Evolutionary conservation across 2,329 filamentous ascomycete genomes (phyloP).

Genomic region (Clarireedia homoeocarpa): DNA sequence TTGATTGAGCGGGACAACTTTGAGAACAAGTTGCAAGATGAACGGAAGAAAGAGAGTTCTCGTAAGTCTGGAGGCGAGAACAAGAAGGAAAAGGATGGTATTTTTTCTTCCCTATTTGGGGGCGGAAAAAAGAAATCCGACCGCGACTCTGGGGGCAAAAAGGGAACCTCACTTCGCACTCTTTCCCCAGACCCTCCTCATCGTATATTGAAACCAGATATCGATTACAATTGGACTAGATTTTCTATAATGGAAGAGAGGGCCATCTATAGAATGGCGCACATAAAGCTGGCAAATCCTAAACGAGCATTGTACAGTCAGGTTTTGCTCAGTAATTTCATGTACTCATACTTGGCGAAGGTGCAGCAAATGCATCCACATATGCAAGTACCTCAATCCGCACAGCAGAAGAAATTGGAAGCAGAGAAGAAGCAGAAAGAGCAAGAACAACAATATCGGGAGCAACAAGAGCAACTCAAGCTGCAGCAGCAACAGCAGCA

Average conservation of each 20-base stretch:
- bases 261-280: conserved; percentile 96
- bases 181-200: conserved; percentile 75
- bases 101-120: conserved; percentile 92
- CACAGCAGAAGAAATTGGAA: conserved; percentile 61
- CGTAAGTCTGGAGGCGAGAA: conserved; percentile 63
- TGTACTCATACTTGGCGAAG: conserved; percentile 98
- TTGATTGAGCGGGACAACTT: conserved; percentile 71
- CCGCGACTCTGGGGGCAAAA: conserved; percentile 66
- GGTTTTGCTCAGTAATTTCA: conserved; percentile 95
- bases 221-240: conserved; percentile 93
- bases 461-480: conserved; percentile 25
- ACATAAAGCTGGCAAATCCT: conserved; percentile 98
- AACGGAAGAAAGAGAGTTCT: conserved; percentile 71
- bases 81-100: conserved; percentile 86
- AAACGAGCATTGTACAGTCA: conserved; percentile 87
- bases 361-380: conserved; percentile 98
- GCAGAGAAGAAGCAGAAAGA: conserved; percentile 43
- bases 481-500: conserved; percentile 27
- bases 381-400: conserved; percentile 78
- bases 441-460: conserved; percentile 29
- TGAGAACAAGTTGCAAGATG: conserved; percentile 66
- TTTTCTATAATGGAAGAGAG: conserved; percentile 94
- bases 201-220: conserved; percentile 69
- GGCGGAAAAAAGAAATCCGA: conserved; percentile 82
- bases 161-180: conserved; percentile 60